Conservation (phyloP, 441 rosid genomes). For the Syzygium malaccense region DNA sequence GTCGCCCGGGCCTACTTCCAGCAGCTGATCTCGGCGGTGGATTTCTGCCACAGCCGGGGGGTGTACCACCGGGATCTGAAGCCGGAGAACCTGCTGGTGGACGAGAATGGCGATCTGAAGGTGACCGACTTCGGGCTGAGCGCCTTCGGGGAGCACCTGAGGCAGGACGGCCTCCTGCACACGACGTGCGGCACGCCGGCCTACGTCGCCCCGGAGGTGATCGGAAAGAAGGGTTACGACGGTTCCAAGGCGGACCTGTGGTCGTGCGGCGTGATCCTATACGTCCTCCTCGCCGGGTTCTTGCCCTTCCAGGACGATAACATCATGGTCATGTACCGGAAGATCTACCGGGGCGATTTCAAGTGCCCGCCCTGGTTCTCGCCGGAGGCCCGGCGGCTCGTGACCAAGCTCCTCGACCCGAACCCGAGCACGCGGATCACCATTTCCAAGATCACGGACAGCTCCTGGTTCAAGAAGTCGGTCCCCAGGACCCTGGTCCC, state of each 20-base stretch:
- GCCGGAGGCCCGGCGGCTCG: conserved; percentile 56
- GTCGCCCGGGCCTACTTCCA: conserved; percentile 65
- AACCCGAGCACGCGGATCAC: conserved; percentile 19
- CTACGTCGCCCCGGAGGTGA: conserved; percentile 34
- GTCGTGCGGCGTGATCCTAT: conserved; percentile 89
- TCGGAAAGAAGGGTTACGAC: conserved; percentile 12
- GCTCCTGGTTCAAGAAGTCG: conserved; percentile 64
- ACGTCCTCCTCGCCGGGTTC: conserved; percentile 79
- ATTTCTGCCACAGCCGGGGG: conserved; percentile 86
- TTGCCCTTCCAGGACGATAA: conserved; percentile 81
- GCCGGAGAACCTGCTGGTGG: conserved; percentile 77
- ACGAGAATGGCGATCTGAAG: conserved; percentile 66
- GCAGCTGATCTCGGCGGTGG: conserved; percentile 70
- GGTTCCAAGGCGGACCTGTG: conserved; percentile 76
- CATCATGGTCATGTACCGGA: conserved; percentile 68
- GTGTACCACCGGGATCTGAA: conserved; percentile 83
- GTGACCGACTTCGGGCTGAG: conserved; percentile 62
- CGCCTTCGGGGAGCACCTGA: conserved; percentile 68
- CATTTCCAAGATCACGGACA: conserved; percentile 46
- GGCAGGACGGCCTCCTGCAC: conserved; percentile 68
- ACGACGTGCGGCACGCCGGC: conserved; percentile 91
- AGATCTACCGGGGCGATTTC: conserved; percentile 80
- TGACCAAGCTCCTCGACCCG: conserved; percentile 71
- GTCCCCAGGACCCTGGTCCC: conserved; percentile 22
- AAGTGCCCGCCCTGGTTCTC: conserved; percentile 87